Evolutionary conservation across 202 grass and related monocot genomes (phyloP), one percentile per base, ranked within the genome.

Genomic region (Alloteropsis angusta): DNA sequence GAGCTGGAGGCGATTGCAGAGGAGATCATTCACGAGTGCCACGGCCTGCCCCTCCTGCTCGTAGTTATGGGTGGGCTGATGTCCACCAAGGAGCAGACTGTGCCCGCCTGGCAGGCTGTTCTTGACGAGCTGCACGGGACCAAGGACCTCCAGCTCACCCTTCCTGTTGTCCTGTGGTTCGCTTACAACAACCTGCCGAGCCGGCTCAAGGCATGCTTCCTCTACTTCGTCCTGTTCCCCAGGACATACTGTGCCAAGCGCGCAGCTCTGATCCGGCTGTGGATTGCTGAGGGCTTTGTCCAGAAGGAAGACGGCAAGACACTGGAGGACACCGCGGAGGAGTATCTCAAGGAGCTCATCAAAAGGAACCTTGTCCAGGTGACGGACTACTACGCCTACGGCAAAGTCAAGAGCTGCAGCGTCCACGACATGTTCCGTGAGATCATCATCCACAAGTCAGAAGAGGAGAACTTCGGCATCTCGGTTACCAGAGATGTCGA

Each of bases 381-480:
- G 71, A 44, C 60, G 5, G 71, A 83, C n/a, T 83, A 67, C 65
- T 75, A 83, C 42, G 60, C 75, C 63, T 83, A 83, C 15, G 80
- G 80, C 38, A 75, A 72, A 42, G 60, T 75, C 28, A 64, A 74
- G 62, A 75, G 80, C 39, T 83, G 80, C 59, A 59, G 62, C 16
- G 49, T 83, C 45, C 70, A 83, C 37, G 71, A 83, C 54, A 62
- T 83, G 69, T 52, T 75, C 10, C 35, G 72, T 3, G 60, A 83
- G 71, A 67, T 75, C 69, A 79, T 87, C 17, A 70, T 83, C 38
- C 17, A 73, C 23, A 87, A 87, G 50, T 82, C 85, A 0, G 41
- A 53, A 28, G 85, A 87, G 74, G 80, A 87, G 12, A 87, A 87
- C 37, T 87, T 87, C 15, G 76, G 79, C 26, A 66, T 53, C 5